Conservation (phyloP, 192 early-diverging fungal species). For the Backusella morwellensis region DNA sequence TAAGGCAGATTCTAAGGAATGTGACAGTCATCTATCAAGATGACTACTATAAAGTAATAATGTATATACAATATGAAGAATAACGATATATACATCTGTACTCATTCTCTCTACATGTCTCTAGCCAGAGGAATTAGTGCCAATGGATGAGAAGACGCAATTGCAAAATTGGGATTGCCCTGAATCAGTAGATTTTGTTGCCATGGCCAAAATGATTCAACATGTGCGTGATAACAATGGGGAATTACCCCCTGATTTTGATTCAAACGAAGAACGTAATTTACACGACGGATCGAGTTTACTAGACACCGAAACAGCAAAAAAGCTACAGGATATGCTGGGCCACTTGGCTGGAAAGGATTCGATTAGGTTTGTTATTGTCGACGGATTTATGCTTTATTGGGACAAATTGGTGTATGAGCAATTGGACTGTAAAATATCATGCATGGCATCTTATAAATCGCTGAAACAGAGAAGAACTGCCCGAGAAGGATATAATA, state of each 20-base stretch:
- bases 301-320: background rate
- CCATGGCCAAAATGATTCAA: slow-evolving; percentile 29
- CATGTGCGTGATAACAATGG: slow-evolving; percentile 38
- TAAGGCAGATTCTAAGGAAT: slow-evolving; percentile 60
- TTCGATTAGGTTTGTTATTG: slow-evolving; percentile 43
- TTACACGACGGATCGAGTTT: slow-evolving; percentile 24
- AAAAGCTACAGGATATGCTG: background rate
- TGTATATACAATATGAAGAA: background rate
- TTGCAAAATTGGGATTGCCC: slow-evolving; percentile 82
- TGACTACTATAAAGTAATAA: slow-evolving; percentile 62
- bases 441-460: slow-evolving; percentile 56
- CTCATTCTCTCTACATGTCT: background rate
- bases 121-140: slow-evolving; percentile 23
- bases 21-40: slow-evolving; percentile 69
- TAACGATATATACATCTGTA: background rate
- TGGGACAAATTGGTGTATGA: slow-evolving; percentile 43
- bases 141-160: slow-evolving; percentile 51
- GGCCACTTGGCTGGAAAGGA: slow-evolving; percentile 3
- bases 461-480: slow-evolving; percentile 65
- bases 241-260: slow-evolving; percentile 31
- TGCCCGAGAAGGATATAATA: slow-evolving; percentile 65
- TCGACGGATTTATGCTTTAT: slow-evolving; percentile 85
- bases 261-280: slow-evolving; percentile 45
- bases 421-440: slow-evolving; percentile 50
- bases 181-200: slow-evolving; percentile 56